phyloP scores from a whole-genome alignment of 257 asterid species.

The Solanum etuberosum region DNA sequence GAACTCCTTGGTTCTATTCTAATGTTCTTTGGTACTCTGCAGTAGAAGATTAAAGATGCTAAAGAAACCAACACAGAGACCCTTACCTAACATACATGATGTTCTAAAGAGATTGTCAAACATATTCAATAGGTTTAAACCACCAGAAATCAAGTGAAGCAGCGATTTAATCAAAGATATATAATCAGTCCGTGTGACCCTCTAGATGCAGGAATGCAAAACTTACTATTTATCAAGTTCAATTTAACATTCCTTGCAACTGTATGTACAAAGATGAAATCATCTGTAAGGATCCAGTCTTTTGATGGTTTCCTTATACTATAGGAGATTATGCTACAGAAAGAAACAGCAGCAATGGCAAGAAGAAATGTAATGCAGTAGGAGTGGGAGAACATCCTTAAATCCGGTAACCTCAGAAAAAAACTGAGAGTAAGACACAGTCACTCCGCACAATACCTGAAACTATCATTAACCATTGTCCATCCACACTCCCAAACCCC shows the following conservation, averaged over 20 bases:
- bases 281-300: background rate
- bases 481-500: background rate
- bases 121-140: background rate
- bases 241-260: background rate
- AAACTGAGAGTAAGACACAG: background rate
- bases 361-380: background rate
- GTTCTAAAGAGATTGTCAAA: background rate
- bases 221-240: background rate
- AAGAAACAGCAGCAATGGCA: background rate
- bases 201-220: background rate
- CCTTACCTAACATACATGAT: background rate
- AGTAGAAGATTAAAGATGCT: conserved; percentile 9
- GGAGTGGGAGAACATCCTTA: background rate
- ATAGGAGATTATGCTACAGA: background rate
- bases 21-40: conserved; percentile 55
- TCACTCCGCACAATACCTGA: background rate
- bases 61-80: conserved; percentile 1
- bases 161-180: background rate
- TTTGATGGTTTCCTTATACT: background rate
- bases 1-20: conserved; percentile 77
- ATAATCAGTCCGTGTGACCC: background rate
- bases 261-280: background rate
- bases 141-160: background rate
- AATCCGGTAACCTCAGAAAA: background rate
- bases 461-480: background rate